Percentiles rank a stretch among this genome's conserved stretches.
Conservation (phyloP, 257 asterid species). For the Datura wrightii region DNA sequence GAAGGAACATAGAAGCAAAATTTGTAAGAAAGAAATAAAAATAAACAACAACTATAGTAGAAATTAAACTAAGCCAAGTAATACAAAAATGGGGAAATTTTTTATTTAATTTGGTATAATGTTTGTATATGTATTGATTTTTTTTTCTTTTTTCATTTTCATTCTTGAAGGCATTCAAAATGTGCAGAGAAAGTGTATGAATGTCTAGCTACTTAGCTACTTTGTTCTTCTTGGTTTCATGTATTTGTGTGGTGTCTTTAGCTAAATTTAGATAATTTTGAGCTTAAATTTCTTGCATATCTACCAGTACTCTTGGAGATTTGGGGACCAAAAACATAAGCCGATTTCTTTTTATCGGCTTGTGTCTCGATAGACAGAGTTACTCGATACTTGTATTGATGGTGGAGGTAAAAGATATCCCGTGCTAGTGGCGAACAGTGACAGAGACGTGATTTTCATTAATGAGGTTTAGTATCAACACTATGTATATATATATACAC, state of each 20-base stretch:
- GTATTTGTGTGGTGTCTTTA: neutral
- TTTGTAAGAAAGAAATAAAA: neutral
- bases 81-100: constrained; percentile 27
- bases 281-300: neutral
- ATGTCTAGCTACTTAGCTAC: neutral
- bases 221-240: constrained; percentile 3
- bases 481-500: too few species aligned
- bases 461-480: too few species aligned
- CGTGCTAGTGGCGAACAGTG: neutral
- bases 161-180: neutral
- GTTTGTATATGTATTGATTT: neutral
- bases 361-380: neutral
- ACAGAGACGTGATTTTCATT: too few species aligned
- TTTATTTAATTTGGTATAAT: neutral
- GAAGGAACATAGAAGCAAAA: constrained; percentile 31
- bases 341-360: neutral
- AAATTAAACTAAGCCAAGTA: constrained; percentile 37
- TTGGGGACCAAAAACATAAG: neutral
- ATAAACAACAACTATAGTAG: constrained; percentile 26
- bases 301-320: neutral
- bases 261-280: too few species aligned
- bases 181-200: constrained; percentile 23
- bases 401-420: too few species aligned
- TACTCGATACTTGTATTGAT: neutral
- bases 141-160: neutral